These are phyloP conservation scores for Nemania sp. DNA, from an alignment of 2,329 filamentous ascomycete species.

Conservation along the genomic window DNA sequence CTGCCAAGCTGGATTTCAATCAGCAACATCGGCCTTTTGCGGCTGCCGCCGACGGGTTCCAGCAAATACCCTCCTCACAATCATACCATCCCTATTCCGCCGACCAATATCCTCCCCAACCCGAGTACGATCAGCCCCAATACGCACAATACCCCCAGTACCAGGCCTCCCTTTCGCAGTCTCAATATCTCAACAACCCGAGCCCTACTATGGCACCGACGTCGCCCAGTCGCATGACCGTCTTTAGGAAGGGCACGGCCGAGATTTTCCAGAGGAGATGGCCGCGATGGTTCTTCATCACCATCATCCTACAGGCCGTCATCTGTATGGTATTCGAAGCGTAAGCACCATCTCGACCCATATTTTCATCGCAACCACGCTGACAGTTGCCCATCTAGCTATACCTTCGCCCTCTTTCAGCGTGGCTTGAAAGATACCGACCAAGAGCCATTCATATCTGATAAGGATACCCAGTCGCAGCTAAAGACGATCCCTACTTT, in stretches of 20 bases:
- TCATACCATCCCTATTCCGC: conserved; percentile 26
- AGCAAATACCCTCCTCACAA: conserved; percentile 34
- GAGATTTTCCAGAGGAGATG: conserved; percentile 83
- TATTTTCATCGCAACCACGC: conserved; percentile 8
- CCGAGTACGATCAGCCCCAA: conserved; percentile 29
- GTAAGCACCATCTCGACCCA: conserved; percentile 57
- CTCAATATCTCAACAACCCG: conserved; percentile 38
- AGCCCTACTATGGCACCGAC: conserved; percentile 43
- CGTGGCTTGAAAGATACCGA: conserved; percentile 50
- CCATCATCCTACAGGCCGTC: conserved; percentile 75
- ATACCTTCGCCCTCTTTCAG: conserved; percentile 89
- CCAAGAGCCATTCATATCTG: conserved; percentile 47
- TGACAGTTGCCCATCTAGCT: conserved; percentile 56
- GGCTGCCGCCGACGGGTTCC: conserved; percentile 36
- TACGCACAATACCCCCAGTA: conserved; percentile 39
- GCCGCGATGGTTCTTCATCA: conserved; percentile 83
- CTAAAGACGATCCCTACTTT: conserved; percentile 87
- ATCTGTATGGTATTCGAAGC: conserved; percentile 84
- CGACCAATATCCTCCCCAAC: conserved; percentile 28
- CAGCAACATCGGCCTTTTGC: conserved; percentile 33
- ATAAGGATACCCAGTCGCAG: conserved; percentile 52
- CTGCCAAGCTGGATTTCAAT: conserved; percentile 39
- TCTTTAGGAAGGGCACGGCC: conserved; percentile 55
- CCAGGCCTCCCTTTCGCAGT: conserved; percentile 22
- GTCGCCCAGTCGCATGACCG: conserved; percentile 40